Evolutionary conservation across 306 rosid species (phyloP), one percentile per base, ranked within the genome.

Genomic region (Rubus idaeus): DNA sequence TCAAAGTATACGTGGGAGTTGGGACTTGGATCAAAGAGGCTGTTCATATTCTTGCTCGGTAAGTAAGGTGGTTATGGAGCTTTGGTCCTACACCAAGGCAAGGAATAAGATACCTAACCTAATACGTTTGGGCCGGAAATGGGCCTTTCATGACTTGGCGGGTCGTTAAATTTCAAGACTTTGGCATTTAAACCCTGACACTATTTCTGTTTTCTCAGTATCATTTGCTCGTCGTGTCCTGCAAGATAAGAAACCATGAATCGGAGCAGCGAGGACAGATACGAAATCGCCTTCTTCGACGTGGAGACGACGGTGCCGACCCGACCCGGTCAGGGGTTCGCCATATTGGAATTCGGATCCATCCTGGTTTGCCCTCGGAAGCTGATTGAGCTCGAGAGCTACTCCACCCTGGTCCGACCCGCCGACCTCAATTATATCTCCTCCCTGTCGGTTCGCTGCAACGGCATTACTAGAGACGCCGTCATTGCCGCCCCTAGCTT

Each of bases 271-370:
- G 97, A 89, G 46, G 97, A 87, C 8, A 90, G 94, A 8, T 89
- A 88, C 0, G 97, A 96, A 65, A 95, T 95, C 8, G 98, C 81
- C 0, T 92, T 95, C 89, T 95, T 95, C 88, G 99, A 95, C 75
- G 83, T 92, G 18, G 99, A 95, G 75, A 95, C 99, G 41, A 92
- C 90, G 67, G 90, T 92, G 8, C 99, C 98, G 10, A 86, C 88
- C 69, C 89, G 92, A 63, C 1, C 83, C 35, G 96, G 94, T 0
- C 91, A 90, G 78, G 71, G 88, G 17, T 84, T 77, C 47, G 82
- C 91, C 0, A 78, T 95, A 63, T 73, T 95, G 13, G 99, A 95
- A 77, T 95, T 95, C 75, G 99, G 98, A 47, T 85, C 98, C 39
- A 95, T 95, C 37, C 85, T 95, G 23, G 97, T 95, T 0, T 95